phyloP scores from a whole-genome alignment of 2,329 filamentous ascomycete genomes.

The Trichophyton schoenleinii region DNA sequence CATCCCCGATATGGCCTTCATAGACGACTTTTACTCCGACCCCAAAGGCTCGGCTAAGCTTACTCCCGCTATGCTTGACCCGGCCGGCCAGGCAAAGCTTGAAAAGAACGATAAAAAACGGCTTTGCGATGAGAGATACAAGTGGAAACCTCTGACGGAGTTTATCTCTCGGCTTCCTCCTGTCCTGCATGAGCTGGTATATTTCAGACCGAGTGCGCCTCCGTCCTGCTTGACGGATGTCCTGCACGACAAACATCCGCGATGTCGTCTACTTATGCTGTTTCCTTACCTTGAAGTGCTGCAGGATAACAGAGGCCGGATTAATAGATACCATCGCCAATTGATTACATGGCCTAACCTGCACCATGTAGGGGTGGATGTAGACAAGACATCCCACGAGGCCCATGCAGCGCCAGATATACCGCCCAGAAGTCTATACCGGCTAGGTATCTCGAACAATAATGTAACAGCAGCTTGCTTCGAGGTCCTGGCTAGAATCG shows the following conservation, averaged over 20 bases:
- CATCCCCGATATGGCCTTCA: no score
- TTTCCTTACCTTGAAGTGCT: no score
- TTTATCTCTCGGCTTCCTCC: background rate
- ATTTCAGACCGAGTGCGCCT: background rate
- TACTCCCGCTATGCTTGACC: background rate
- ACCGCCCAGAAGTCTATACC: background rate
- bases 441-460: background rate
- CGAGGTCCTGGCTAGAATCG: background rate
- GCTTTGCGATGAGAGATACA: background rate
- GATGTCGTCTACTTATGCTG: no score
- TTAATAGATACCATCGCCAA: no score
- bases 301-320: no score
- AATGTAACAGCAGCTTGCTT: background rate
- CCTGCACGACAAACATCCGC: no score
- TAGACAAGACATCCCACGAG: no score
- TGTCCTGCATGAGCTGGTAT: background rate
- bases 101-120: background rate
- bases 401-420: background rate
- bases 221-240: background rate
- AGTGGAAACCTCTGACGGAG: background rate
- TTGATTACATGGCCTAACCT: no score
- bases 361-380: no score
- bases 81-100: background rate
- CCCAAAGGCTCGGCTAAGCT: background rate
- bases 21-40: background rate